These are phyloP conservation scores for Avicennia marina DNA, from an alignment of 257 asterid species.

Conservation along the genomic window DNA sequence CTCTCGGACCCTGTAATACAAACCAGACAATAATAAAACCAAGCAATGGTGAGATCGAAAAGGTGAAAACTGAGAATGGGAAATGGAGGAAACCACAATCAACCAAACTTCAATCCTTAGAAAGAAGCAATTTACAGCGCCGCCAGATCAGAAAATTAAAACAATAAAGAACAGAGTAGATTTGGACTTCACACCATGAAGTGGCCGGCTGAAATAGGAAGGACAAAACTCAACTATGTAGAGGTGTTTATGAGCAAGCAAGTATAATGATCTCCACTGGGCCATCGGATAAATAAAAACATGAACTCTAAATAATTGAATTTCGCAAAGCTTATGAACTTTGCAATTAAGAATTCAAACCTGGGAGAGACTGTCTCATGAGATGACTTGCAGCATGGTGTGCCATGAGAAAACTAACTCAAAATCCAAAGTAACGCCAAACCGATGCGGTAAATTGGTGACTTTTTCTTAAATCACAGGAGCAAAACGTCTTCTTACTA, in stretches of 20 bases:
- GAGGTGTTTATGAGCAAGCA: background rate
- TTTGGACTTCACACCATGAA: background rate
- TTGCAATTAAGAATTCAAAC: conserved; percentile 32
- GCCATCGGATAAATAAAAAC: conserved; percentile 1
- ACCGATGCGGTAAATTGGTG: conserved; percentile 19
- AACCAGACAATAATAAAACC: conserved; percentile 8
- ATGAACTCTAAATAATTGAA: background rate
- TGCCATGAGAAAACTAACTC: conserved; percentile 54
- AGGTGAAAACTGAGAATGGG: no score
- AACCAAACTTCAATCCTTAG: background rate
- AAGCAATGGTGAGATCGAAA: background rate
- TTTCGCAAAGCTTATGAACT: conserved; percentile 7
- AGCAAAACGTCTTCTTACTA: background rate
- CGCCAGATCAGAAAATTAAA: background rate
- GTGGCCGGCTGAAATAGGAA: background rate
- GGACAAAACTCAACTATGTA: background rate
- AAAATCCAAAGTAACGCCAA: background rate
- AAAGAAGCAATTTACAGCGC: background rate
- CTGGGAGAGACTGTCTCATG: conserved; percentile 52
- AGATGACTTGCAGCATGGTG: conserved; percentile 46
- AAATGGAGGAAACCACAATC: no score
- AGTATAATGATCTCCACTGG: background rate
- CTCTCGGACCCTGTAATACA: conserved; percentile 43
- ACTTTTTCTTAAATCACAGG: conserved; percentile 17
- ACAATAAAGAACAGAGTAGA: background rate